Conservation (phyloP, 768 basidiomycete species). For the Cytidiella melzeri region DNA sequence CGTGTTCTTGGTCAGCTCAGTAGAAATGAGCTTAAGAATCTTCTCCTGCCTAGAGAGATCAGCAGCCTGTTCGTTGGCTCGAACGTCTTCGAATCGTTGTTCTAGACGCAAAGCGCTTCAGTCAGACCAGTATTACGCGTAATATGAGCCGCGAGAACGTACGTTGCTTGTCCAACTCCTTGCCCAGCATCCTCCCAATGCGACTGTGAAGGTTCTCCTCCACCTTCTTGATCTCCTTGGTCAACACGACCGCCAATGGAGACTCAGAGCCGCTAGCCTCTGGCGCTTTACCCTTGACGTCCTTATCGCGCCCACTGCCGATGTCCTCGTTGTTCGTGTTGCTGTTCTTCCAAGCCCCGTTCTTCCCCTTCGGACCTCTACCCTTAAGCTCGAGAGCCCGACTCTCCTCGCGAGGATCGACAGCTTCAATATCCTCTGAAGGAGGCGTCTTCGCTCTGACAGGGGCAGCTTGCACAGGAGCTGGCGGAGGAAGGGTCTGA, state of each 20-base stretch:
- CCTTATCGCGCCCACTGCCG: conserved; percentile 24
- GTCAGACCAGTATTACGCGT: no score
- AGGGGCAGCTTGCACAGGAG: conserved; percentile 22
- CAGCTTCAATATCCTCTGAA: conserved; percentile 69
- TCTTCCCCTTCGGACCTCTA: conserved; percentile 49
- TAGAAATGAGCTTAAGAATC: conserved; percentile 83
- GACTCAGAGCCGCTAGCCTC: conserved; percentile 38
- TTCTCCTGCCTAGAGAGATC: conserved; percentile 85
- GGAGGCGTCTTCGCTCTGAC: conserved; percentile 60
- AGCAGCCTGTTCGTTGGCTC: conserved; percentile 69
- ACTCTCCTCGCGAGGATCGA: conserved; percentile 53
- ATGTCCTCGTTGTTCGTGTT: conserved; percentile 42
- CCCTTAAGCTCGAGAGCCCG: conserved; percentile 44
- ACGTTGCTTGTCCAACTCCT: conserved; percentile 92
- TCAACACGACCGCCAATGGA: conserved; percentile 49
- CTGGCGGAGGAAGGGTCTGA: conserved; percentile 12
- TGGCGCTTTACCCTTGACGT: conserved; percentile 13
- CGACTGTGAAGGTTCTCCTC: conserved; percentile 75
- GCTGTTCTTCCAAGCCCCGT: conserved; percentile 56
- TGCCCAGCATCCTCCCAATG: conserved; percentile 72
- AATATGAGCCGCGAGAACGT: no score
- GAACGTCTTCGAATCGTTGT: conserved; percentile 78
- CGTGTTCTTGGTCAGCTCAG: conserved; percentile 80
- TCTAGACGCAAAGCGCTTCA: no score
- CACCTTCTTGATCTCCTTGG: conserved; percentile 76